Evolutionary conservation across 129 eudicot species (phyloP).

Genomic region (Helichrysum umbraculigerum): DNA sequence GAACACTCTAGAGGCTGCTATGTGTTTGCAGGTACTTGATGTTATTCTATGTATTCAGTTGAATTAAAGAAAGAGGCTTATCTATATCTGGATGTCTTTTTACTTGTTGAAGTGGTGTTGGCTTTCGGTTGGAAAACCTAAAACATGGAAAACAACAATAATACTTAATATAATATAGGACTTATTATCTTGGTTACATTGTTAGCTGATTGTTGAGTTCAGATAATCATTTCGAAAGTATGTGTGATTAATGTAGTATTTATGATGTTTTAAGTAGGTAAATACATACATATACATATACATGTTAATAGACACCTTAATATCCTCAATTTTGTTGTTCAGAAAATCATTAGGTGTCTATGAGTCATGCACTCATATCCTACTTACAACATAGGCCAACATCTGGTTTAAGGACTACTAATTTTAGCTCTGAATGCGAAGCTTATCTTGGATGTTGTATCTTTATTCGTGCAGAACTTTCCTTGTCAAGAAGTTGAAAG

Average conservation of each 20-base stretch:
- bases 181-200: too few species aligned
- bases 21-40: slow-evolving; percentile 44
- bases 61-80: too few species aligned
- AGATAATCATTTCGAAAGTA: neutral
- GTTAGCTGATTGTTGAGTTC: neutral
- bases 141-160: too few species aligned
- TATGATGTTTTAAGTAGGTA: too few species aligned
- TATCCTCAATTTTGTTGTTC: neutral
- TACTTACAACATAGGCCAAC: neutral
- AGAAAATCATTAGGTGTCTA: neutral
- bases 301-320: too few species aligned
- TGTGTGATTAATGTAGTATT: too few species aligned
- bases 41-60: neutral
- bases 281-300: neutral
- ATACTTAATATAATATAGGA: too few species aligned
- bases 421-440: neutral
- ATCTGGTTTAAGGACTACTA: neutral
- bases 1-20: slow-evolving; percentile 67
- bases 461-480: slow-evolving; percentile 67
- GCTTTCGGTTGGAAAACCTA: neutral
- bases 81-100: neutral
- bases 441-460: neutral
- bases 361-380: neutral
- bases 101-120: neutral
- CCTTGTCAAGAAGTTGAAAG: slow-evolving; percentile 37